phyloP scores from a whole-genome alignment of 306 rosid genomes.

The Castanospermum australe region DNA sequence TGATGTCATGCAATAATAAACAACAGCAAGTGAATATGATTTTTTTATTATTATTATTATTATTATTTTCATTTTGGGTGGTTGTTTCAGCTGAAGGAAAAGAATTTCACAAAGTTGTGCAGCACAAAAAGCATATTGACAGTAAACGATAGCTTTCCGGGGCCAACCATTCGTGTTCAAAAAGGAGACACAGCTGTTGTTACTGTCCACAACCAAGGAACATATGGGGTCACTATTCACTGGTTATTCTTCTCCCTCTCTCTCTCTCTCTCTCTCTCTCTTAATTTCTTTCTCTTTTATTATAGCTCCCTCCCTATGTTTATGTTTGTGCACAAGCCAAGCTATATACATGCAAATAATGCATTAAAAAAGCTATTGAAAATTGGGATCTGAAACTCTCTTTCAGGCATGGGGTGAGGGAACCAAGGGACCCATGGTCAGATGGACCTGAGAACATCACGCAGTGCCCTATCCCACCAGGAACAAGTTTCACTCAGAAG shows the following conservation, averaged over 20 bases:
- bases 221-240: constrained; percentile 26
- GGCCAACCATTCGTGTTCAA: constrained; percentile 30
- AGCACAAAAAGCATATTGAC: constrained; percentile 35
- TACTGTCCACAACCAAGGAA: constrained; percentile 34
- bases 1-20: neutral
- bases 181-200: constrained; percentile 31
- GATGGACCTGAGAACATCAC: constrained; percentile 44
- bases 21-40: neutral
- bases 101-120: constrained; percentile 30
- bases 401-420: constrained; percentile 42
- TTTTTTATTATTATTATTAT: too few relatives aligned
- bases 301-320: neutral
- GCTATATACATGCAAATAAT: neutral
- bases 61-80: neutral
- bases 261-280: too few relatives aligned
- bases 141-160: constrained; percentile 38
- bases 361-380: neutral
- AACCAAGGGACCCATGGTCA: constrained; percentile 37
- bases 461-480: constrained; percentile 47
- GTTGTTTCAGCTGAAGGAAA: constrained; percentile 23
- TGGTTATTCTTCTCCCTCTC: neutral
- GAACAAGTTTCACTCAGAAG: constrained; percentile 33
- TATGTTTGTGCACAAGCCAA: neutral
- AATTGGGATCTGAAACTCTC: neutral
- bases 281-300: neutral